Base-by-base conservation (phyloP, 352 stramenopile genomes). In the Aphanomyces stellatus region DNA sequence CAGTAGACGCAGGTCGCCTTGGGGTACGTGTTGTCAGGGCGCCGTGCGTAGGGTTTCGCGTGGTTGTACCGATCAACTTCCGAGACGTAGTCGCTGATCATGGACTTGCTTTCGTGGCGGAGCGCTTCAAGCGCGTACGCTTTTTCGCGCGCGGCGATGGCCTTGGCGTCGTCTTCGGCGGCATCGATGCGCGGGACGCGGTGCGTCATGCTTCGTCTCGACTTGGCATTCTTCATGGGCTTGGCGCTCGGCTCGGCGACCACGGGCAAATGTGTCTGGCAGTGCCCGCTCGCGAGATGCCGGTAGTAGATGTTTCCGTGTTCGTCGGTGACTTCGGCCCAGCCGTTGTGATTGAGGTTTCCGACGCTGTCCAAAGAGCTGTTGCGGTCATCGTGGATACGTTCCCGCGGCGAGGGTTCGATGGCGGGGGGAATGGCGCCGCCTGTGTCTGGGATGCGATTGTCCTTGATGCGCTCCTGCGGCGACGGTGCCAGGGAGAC, bases 51-150 rank as follows among this genome's bases (percentile, higher is more conserved):
- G 13, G 79, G 78, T n/a, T 74, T 79, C 10, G 83, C 69, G 37
- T 72, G 64, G 8, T 76, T 76, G 51, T 81, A 88, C 41, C 83
- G 76, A 19, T 73, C 62, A 28, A 81, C 76, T 28, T 88, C 64
- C 24, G 81, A 63, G n/a, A 72, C 33, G 56, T 89, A 89, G 66
- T 89, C 82, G 48, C 81, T 84, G 8, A 74, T 78, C 46, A 87
- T 67, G 46, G 37, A 57, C 48, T 57, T 42, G 27, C 60, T 67
- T 22, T 57, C 37, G 19, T 51, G 24, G 7, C 60, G 60, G 7
- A 67, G 27, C 17, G 24, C 42, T 22, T 57, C 1, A 5, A 43
- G 6, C 8, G 28, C 2, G 4, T 57, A 22, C 17, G 25, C 30
- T 25, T 67, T 67, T n/a, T 56, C 46, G 11, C 25, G 24, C 35